Conservation (phyloP, 495 filamentous ascomycete species). For the Trichoderma gamsii region DNA sequence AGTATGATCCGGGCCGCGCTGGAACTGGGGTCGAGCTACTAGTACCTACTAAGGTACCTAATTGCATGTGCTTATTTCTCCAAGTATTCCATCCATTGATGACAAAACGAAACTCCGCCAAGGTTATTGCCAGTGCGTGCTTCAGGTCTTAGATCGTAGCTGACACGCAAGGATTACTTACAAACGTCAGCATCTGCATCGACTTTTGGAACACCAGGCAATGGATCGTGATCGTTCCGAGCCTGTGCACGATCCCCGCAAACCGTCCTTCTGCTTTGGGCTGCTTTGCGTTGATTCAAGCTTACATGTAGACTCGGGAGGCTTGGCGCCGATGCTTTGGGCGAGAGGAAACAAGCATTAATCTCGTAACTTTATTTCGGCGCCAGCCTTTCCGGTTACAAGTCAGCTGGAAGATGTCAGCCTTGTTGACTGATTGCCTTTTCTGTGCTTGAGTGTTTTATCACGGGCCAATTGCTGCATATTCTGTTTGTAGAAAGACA, state of each 20-base stretch:
- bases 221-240: too few relatives aligned
- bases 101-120: too few relatives aligned
- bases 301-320: neutral
- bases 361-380: neutral
- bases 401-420: neutral
- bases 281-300: neutral
- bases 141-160: neutral
- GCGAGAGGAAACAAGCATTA: too few relatives aligned
- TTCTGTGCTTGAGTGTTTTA: too few relatives aligned
- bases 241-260: too few relatives aligned
- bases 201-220: too few relatives aligned
- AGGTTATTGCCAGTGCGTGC: neutral
- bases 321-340: neutral
- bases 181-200: too few relatives aligned
- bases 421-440: neutral
- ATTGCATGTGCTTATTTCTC: too few relatives aligned
- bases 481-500: too few relatives aligned
- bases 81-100: too few relatives aligned
- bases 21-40: neutral
- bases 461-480: neutral
- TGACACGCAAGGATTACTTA: neutral
- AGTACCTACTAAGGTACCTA: too few relatives aligned
- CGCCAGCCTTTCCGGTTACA: neutral
- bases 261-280: neutral
- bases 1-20: neutral